Conservation (phyloP, 2,329 filamentous ascomycete genomes). For the Aspergillus jensenii region DNA sequence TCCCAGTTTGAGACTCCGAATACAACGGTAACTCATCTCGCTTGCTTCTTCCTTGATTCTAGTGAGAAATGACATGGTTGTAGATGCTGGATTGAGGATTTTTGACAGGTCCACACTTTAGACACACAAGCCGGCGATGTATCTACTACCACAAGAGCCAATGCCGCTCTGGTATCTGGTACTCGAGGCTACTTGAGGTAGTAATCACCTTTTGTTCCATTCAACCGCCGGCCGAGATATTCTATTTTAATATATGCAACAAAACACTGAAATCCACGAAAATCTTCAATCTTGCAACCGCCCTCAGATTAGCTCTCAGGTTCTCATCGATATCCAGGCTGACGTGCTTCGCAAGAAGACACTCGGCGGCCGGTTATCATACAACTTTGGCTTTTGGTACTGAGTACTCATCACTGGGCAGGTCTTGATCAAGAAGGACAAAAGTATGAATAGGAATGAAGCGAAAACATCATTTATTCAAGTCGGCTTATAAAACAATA, state of each 20-base stretch:
- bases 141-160: neutral
- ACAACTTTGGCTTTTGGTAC: conserved; percentile 48
- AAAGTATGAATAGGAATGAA: neutral
- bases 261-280: neutral
- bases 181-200: neutral
- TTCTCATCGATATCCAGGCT: conserved; percentile 46
- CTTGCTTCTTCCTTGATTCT: neutral
- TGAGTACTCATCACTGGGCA: conserved; percentile 40
- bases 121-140: neutral
- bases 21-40: neutral
- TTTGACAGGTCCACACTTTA: neutral
- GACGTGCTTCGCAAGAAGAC: conserved; percentile 13
- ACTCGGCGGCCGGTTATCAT: conserved; percentile 39
- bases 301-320: conserved; percentile 50
- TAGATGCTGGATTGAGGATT: neutral
- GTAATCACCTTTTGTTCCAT: neutral
- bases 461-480: conserved; percentile 11
- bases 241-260: neutral
- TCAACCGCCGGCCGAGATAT: neutral
- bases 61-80: no score
- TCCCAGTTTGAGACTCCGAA: neutral
- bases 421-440: neutral
- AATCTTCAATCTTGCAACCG: conserved; percentile 9
- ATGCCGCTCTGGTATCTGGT: neutral
- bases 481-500: conserved; percentile 46